Evolutionary conservation across 2,329 filamentous ascomycete genomes (phyloP), one percentile per base, ranked within the genome.

Genomic region (Neoarthrinium moseri): DNA sequence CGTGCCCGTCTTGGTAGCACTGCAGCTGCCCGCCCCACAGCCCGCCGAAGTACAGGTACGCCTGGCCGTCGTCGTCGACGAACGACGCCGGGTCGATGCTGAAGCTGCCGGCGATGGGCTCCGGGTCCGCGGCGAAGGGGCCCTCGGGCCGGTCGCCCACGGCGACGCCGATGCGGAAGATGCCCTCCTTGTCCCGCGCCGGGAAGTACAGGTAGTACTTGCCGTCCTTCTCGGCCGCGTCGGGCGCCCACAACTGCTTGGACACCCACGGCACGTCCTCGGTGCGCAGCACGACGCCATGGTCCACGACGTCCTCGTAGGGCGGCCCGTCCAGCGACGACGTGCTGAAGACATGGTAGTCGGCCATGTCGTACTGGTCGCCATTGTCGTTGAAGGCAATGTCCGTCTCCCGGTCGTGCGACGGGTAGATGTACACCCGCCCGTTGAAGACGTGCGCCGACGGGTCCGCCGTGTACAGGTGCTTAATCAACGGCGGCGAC

Each of bases 21-120:
- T 91, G 86, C 52, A 91, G 70, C 67, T 91, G 87, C 0, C 87
- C 87, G 47, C 87, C 87, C 87, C 87, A 91, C 18, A 91, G 76
- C 0, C 87, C 87, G 35, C 87, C 87, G 55, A 91, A 90, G 66
- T 90, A 91, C 18, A 88, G 62, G 60, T 87, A 88, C 3, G 77
- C 81, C 42, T 75, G 62, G 8, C 73, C 78, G 53, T 86, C 80
- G 11, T 55, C 63, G 60, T 91, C 87, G 13, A 91, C 86, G 52
- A 91, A 89, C 26, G 73, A 76, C 11, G 87, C 87, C 0, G 87
- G 87, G 60, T 91, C 87, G 59, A 91, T 90, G 57, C 82, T 87
- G 68, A 83, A 91, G 53, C 79, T 86, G 2, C 86, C 87, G 41
- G 71, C 61, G 58, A 91, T 89, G 11, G 77, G 78, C 46, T 80